Evolutionary conservation across 2,329 filamentous ascomycete genomes (phyloP).

Genomic region (Arthrobotrys pseudoclavata): DNA sequence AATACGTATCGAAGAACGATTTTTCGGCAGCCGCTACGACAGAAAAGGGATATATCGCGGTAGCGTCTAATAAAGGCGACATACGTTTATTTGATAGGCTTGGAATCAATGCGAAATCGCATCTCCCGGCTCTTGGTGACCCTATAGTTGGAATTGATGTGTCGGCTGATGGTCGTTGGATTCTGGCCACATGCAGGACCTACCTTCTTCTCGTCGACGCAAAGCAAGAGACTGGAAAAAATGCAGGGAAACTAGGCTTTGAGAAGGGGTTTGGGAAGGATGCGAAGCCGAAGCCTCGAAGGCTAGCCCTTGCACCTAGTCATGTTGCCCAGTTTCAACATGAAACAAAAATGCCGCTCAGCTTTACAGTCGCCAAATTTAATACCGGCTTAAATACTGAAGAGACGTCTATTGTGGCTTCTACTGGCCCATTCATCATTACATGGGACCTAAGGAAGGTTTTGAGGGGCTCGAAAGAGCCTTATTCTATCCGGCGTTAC

Average conservation of each 20-base stretch:
- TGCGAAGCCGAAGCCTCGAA: constrained; percentile 90
- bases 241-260: constrained; percentile 97
- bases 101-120: constrained; percentile 96
- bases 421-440: constrained; percentile 95
- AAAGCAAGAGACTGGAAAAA: constrained; percentile 91
- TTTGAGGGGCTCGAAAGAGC: constrained; percentile 81
- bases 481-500: constrained; percentile 97
- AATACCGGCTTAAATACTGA: constrained; percentile 84
- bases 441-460: constrained; percentile 97
- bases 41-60: constrained; percentile 95
- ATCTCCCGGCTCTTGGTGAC: constrained; percentile 94
- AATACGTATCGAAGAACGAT: constrained; percentile 96
- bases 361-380: constrained; percentile 93
- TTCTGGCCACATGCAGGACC: constrained; percentile 91
- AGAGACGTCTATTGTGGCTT: constrained; percentile 96
- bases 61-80: constrained; percentile 97
- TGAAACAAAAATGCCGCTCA: constrained; percentile 87
- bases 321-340: constrained; percentile 98
- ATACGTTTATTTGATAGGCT: constrained; percentile 96
- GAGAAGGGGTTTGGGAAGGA: constrained; percentile 94
- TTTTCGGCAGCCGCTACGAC: constrained; percentile 96
- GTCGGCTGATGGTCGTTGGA: constrained; percentile 94
- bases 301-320: constrained; percentile 86
- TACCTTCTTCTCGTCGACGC: constrained; percentile 95
- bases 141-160: constrained; percentile 95